A percentile compares a stretch with the other conserved stretches of the same genome.
phyloP scores from a whole-genome alignment of 2,329 filamentous ascomycete genomes.

The Fusarium mangiferae region DNA sequence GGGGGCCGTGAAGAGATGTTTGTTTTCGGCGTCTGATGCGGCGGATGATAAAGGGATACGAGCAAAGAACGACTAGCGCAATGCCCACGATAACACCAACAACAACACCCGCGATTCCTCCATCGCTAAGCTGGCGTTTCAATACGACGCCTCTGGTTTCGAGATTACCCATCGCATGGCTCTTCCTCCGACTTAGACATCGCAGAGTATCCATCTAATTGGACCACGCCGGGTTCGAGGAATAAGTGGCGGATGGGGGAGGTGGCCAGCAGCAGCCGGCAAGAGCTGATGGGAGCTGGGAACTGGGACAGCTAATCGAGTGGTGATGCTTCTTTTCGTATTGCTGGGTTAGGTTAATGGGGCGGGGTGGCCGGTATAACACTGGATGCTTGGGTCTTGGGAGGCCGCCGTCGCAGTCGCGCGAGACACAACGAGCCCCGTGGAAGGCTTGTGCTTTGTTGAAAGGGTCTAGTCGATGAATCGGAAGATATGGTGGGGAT shows the following conservation, averaged over 20 bases:
- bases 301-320: constrained; percentile 20
- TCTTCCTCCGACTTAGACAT: constrained; percentile 36
- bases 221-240: constrained; percentile 10
- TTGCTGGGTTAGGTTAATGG: constrained; percentile 19
- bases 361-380: constrained; percentile 36
- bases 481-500: constrained; percentile 10
- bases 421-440: constrained; percentile 27
- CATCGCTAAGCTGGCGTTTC: constrained; percentile 48
- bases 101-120: constrained; percentile 52
- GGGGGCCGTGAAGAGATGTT: constrained; percentile 30
- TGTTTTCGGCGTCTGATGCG: constrained; percentile 45
- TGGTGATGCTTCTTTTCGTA: constrained; percentile 24
- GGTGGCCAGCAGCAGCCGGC: constrained; percentile 36
- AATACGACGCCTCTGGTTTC: constrained; percentile 28
- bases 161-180: constrained; percentile 38
- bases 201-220: constrained; percentile 38
- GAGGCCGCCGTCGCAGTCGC: constrained; percentile 43
- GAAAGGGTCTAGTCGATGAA: constrained; percentile 8
- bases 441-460: constrained; percentile 31
- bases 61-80: constrained; percentile 50
- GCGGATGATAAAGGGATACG: constrained; percentile 53
- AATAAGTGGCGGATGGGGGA: constrained; percentile 21
- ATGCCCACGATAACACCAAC: constrained; percentile 50
- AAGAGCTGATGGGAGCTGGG: constrained; percentile 31
- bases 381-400: constrained; percentile 25